Conservation (phyloP, 2,329 filamentous ascomycete species). For the Alternaria novae-zelandiae region DNA sequence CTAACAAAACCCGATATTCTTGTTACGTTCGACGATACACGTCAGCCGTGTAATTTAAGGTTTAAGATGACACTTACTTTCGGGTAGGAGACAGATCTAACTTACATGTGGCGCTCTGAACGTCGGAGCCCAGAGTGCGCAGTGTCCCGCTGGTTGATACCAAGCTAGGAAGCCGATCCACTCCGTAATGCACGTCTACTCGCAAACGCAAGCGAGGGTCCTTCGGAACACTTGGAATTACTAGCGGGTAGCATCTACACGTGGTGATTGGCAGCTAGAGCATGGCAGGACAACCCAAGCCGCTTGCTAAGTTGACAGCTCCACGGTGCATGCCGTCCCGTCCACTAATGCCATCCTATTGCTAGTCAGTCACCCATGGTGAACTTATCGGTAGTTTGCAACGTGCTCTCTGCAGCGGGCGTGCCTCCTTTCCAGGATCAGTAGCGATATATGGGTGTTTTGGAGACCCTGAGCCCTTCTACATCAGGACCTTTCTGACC, state of each 20-base stretch:
- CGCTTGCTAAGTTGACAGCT: background rate
- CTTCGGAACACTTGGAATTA: background rate
- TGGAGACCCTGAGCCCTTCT: background rate
- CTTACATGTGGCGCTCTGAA: slow-evolving; percentile 8
- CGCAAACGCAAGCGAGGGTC: background rate
- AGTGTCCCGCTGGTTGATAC: background rate
- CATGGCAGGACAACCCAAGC: background rate
- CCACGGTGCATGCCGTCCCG: slow-evolving; percentile 2
- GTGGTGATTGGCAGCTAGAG: slow-evolving; percentile 2
- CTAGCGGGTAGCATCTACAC: background rate
- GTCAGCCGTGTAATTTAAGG: background rate
- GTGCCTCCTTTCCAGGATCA: slow-evolving; percentile 7
- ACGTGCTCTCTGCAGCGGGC: background rate
- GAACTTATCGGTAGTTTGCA: slow-evolving; percentile 3
- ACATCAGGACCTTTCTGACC: background rate
- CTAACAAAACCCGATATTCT: background rate
- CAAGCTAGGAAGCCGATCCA: background rate
- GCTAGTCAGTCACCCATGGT: slow-evolving; percentile 4
- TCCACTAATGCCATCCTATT: background rate
- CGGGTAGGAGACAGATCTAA: background rate
- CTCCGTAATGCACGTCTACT: slow-evolving; percentile 3
- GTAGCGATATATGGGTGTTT: background rate
- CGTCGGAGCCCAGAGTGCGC: background rate
- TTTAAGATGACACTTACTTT: background rate
- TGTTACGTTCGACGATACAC: background rate